phyloP scores from a whole-genome alignment of 352 stramenopile species.

The Nothophytophthora sp. region DNA sequence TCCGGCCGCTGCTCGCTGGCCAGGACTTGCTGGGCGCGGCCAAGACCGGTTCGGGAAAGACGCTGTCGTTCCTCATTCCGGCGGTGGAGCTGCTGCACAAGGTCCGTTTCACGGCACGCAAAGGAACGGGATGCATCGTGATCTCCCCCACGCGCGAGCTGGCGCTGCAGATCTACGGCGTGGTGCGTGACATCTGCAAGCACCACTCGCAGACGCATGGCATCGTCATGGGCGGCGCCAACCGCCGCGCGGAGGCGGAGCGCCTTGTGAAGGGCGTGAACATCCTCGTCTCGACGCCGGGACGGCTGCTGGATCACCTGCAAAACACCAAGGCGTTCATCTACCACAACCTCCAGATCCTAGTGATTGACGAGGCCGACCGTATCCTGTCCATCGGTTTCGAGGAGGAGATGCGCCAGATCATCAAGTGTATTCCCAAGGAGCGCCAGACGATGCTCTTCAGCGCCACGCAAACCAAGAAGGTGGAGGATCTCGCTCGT shows the following conservation, averaged over 20 bases:
- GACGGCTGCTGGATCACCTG: conserved; percentile 97
- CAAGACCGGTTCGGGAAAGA: conserved; percentile 99
- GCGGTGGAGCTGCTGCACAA: conserved; percentile 97
- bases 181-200: conserved; percentile 96
- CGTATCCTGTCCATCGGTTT: conserved; percentile 99
- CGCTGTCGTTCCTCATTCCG: conserved; percentile 98
- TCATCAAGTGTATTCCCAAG: conserved; percentile 98
- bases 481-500: conserved; percentile 97
- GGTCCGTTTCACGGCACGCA: conserved; percentile 95
- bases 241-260: conserved; percentile 96
- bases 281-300: conserved; percentile 98
- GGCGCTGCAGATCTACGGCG: conserved; percentile 99
- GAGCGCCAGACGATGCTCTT: conserved; percentile 99
- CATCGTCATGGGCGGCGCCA: conserved; percentile 98
- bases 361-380: conserved; percentile 99
- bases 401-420: conserved; percentile 98
- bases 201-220: conserved; percentile 96
- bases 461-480: conserved; percentile 98
- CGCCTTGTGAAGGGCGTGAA: conserved; percentile 96
- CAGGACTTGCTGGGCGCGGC: conserved; percentile 97
- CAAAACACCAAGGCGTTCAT: conserved; percentile 98
- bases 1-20: conserved; percentile 94
- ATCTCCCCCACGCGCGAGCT: conserved; percentile 98
- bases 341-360: conserved; percentile 95
- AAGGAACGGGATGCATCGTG: conserved; percentile 97